Evolutionary conservation across 2,329 filamentous ascomycete species (phyloP).

Genomic region (Diaporthe ilicicola): DNA sequence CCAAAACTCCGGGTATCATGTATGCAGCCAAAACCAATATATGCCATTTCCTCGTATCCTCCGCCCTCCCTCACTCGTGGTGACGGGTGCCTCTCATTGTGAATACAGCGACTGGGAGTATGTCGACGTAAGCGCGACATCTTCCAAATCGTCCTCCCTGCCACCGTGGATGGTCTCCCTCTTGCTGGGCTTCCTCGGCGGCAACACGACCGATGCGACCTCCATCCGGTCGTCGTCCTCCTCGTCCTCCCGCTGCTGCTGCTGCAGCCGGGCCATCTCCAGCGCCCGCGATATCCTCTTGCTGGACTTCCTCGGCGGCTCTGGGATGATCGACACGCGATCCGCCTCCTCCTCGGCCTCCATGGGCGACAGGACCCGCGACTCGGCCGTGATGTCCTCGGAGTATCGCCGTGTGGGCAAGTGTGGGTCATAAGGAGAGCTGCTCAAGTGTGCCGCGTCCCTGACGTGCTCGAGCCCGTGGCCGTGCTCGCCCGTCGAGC

Average conservation of each 20-base stretch:
- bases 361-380: conserved; percentile 22
- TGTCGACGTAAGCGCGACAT: conserved; percentile 23
- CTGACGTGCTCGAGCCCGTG: conserved; percentile 8
- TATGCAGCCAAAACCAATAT: background rate
- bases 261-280: conserved; percentile 4
- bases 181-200: conserved; percentile 31
- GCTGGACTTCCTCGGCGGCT: conserved; percentile 22
- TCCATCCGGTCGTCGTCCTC: conserved; percentile 26
- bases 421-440: background rate
- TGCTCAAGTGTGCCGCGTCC: background rate
- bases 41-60: background rate
- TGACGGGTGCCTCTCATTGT: background rate
- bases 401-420: conserved; percentile 9
- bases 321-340: conserved; percentile 23
- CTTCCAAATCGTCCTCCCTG: conserved; percentile 24
- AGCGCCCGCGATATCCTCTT: conserved; percentile 24
- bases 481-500: conserved; percentile 10
- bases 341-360: conserved; percentile 27
- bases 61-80: no score
- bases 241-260: background rate
- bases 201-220: conserved; percentile 29
- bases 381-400: conserved; percentile 31
- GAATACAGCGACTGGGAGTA: conserved; percentile 33
- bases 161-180: conserved; percentile 4
- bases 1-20: conserved; percentile 31